Evolutionary conservation across 2,329 filamentous ascomycete genomes (phyloP).

Genomic region (Hysterium pulicare): DNA sequence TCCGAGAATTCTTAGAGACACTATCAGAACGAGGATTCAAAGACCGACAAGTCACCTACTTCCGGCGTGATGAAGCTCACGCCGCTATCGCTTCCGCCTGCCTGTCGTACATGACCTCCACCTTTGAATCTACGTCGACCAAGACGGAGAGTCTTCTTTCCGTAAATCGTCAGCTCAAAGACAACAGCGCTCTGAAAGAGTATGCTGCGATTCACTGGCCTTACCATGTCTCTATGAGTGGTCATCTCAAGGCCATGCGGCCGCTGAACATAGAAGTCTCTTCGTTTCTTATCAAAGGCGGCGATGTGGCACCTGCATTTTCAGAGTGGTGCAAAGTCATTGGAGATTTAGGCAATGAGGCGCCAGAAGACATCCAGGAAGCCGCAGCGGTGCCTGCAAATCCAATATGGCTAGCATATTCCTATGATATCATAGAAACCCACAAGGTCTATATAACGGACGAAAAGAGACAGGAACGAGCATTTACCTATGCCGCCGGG

Average conservation of each 20-base stretch:
- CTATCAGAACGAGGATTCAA: too few species aligned
- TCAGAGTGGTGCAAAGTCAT: not conserved
- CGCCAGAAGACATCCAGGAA: not conserved
- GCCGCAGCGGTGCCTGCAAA: not conserved
- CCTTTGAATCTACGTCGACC: not conserved
- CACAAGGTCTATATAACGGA: not conserved
- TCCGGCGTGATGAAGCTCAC: not conserved
- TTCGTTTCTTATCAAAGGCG: not conserved
- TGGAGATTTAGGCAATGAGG: not conserved
- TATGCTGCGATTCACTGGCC: not conserved
- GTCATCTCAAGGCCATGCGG: not conserved
- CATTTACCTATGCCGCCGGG: not conserved
- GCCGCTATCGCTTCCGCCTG: not conserved
- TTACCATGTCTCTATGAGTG: not conserved
- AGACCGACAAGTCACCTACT: not conserved
- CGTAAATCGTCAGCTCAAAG: not conserved
- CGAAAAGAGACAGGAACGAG: not conserved
- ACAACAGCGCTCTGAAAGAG: not conserved
- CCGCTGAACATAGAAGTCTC: not conserved
- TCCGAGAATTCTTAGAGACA: conserved; percentile 1
- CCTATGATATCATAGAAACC: not conserved
- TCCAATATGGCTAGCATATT: not conserved
- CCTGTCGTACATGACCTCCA: not conserved
- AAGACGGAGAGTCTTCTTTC: not conserved
- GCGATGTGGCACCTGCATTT: not conserved